phyloP scores from a whole-genome alignment of 2,329 filamentous ascomycete genomes.

The Hypoxylon sp. region DNA sequence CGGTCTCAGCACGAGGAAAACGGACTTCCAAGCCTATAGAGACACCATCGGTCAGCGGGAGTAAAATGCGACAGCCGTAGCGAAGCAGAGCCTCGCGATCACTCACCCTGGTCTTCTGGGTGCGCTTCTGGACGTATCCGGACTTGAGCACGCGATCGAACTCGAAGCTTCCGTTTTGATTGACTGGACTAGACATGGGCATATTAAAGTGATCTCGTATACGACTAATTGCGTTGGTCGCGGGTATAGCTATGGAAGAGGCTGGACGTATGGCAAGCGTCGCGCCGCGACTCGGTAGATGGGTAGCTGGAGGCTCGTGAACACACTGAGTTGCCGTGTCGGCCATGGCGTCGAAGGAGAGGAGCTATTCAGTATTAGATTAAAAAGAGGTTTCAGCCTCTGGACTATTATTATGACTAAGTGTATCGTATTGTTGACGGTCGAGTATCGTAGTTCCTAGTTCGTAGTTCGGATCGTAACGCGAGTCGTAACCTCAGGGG shows the following conservation, averaged over 20 bases:
- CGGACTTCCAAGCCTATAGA: slow-evolving; percentile 84
- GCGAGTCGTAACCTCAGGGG: slow-evolving; percentile 35
- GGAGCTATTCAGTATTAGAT: slow-evolving; percentile 28
- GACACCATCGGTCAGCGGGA: slow-evolving; percentile 14
- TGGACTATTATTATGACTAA: slow-evolving; percentile 25
- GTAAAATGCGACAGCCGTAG: slow-evolving; percentile 28
- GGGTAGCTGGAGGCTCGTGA: slow-evolving; percentile 35
- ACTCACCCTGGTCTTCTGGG: slow-evolving; percentile 89
- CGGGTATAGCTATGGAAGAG: slow-evolving; percentile 43
- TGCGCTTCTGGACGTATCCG: slow-evolving; percentile 87
- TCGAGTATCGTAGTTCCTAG: slow-evolving; percentile 30
- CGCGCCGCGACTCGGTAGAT: slow-evolving; percentile 44
- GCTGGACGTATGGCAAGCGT: slow-evolving; percentile 46
- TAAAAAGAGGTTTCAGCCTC: slow-evolving; percentile 24
- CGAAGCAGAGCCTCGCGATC: slow-evolving; percentile 10
- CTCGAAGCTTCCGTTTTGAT: slow-evolving; percentile 94
- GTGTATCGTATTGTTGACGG: slow-evolving; percentile 29
- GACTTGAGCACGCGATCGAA: slow-evolving; percentile 94
- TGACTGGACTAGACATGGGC: slow-evolving; percentile 84
- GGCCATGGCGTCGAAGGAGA: slow-evolving; percentile 27
- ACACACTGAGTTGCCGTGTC: slow-evolving; percentile 45
- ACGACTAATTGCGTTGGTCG: slow-evolving; percentile 44
- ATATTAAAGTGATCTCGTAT: slow-evolving; percentile 61
- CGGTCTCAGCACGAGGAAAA: slow-evolving; percentile 89
- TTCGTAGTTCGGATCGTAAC: slow-evolving; percentile 26